phyloP scores from a whole-genome alignment of 371 early-diverging fungal genomes.

The Rozella allomycis region DNA sequence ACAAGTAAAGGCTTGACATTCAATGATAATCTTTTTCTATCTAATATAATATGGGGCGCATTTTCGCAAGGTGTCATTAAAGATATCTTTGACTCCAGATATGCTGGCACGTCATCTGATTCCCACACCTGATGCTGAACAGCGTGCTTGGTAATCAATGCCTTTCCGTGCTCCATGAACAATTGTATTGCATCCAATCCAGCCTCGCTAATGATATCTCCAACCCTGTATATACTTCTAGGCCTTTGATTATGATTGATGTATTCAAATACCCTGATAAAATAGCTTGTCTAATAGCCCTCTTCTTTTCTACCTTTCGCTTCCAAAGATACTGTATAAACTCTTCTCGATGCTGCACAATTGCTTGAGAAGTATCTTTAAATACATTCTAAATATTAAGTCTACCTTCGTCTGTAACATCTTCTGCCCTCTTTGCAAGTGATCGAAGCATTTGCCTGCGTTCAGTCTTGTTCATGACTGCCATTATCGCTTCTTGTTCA shows the following conservation, averaged over 20 bases:
- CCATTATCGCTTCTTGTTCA: slow-evolving; percentile 16
- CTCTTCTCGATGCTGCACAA: slow-evolving; percentile 24
- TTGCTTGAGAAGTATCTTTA: slow-evolving; percentile 11
- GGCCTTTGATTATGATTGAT: neutral
- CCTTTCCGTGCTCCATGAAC: slow-evolving; percentile 15
- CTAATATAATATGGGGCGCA: too few species aligned
- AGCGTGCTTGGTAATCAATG: slow-evolving; percentile 13
- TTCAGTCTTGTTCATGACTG: slow-evolving; percentile 14
- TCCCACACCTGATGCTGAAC: slow-evolving; percentile 8
- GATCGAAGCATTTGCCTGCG: slow-evolving; percentile 14
- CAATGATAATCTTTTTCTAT: too few species aligned
- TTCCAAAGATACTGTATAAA: slow-evolving; percentile 24
- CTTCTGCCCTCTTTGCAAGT: slow-evolving; percentile 9
- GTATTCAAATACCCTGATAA: slow-evolving; percentile 13
- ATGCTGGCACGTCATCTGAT: too few species aligned
- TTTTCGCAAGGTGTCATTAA: too few species aligned
- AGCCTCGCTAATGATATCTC: slow-evolving; percentile 15
- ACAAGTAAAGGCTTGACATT: too few species aligned
- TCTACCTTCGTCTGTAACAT: too few species aligned
- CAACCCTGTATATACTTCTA: too few species aligned
- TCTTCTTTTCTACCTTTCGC: slow-evolving; percentile 10
- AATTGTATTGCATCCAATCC: slow-evolving; percentile 13
- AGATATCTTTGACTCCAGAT: too few species aligned
- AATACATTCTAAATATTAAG: neutral
- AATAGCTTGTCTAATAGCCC: slow-evolving; percentile 16